Base-by-base conservation (phyloP, 768 basidiomycete species). In the Phallus indusiatus region DNA sequence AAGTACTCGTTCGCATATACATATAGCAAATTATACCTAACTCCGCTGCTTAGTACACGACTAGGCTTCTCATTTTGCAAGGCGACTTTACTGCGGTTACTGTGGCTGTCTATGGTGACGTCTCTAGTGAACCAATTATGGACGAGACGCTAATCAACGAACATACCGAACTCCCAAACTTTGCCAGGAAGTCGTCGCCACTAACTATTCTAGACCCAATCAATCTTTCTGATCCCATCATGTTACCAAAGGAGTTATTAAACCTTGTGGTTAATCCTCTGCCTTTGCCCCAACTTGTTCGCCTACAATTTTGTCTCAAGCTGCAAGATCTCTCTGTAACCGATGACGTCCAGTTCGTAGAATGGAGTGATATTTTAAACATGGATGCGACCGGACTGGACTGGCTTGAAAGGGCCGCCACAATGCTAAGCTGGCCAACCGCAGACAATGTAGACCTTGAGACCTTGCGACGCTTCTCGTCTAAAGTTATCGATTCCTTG, bases 291-390 rank as follows among this genome's bases (percentile, higher is more conserved):
- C 78, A 88, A 14, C 76, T 86, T 53, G 77, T 86, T 42, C 78
- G 85, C 24, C 74, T 90, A 21, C 85, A 90, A 79, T 86, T 90
- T 64, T 89, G 87, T 67, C 73, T 91, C 52, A 90, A 90, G 66
- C n/a, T n/a, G 42, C 56, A 49, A 62, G 86, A 86, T 0, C 73
- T 82, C 61, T 84, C 89, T n/a, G 88, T 90, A 59, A 90, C 87
- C 87, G 86, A 88, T 60, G 71, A 81, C 24, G 81, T 81, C 1
- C 81, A 82, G 11, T 90, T 90, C 64, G 88, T 89, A 0, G 80
- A 84, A 66, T 67, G 89, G 21, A 81, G 84, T 63, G 77, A 85
- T 1, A 80, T 88, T 66, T 67, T 90, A 34, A 76, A 76, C 22
- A 74, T 72, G n/a, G 72, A 74, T 16, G 66, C 74, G n/a, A 71